Base-by-base conservation (phyloP, 2,329 filamentous ascomycete genomes). In the Colletotrichum viniferum region DNA sequence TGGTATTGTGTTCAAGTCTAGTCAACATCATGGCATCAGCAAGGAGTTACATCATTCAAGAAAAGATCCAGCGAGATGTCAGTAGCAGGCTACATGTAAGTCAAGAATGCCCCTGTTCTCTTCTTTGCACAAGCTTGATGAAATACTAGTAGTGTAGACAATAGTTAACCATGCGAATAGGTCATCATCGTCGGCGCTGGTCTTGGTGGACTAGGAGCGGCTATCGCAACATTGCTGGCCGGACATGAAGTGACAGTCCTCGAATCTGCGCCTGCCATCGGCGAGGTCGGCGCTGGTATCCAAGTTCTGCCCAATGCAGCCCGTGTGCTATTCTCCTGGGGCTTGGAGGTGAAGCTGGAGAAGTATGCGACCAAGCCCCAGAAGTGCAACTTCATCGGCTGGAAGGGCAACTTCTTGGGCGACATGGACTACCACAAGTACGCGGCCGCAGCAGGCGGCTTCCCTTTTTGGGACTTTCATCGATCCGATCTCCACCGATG, bases 211-310 rank as follows among this genome's bases (percentile, higher is more conserved):
- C 77, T 78, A 5, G 71, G 69, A 30, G 73, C 75, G 10, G 72
- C 77, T 8, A 65, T 78, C 43, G 73, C 69, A 8, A 69, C 71
- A 14, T 36, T 71, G 16, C 63, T 75, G 2, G 75, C 62, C 8
- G 73, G 76, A 4, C 77, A 78, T n/a, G 48, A 68, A 7, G 77
- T 78, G 6, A 78, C 77, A 2, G 70, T 78, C 30, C 61, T 78
- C 2, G 77, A 78, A 36, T 58, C 73, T 9, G 77, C 77, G 4
- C 30, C 65, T 9, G 63, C 66, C 13, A 77, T 78, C 7, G 77
- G 76, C 4, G 77, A 78, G 36, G 77, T 78, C 4, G 77, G 77
- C 3, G 77, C 77, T 10, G 77, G 77, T 12, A 78, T 78, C n/a
- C 72, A 76, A 21, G 69, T 78, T 3, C 55, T 77, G 4, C 77